Base-by-base conservation (phyloP, 768 basidiomycete species). In the Termitomyces sp. region DNA sequence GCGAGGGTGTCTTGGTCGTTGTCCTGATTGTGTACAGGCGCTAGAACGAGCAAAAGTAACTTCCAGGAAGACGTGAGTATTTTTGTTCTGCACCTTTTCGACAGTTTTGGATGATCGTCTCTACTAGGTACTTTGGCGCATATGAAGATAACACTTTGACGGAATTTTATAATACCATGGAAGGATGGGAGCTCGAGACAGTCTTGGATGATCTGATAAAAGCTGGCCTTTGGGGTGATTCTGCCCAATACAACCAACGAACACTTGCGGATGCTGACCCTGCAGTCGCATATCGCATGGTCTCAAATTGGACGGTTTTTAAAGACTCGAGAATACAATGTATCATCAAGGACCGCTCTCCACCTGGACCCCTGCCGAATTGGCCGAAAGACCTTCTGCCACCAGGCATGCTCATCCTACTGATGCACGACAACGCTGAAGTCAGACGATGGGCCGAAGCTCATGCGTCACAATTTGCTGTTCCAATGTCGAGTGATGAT, bases 11-110 rank as follows among this genome's bases (percentile, higher is more conserved):
- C 65, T 96, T 37, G 65, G 72, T 11, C 71, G 75, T 1, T 98
- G 95, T 62, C 73, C 81, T 26, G 77, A 74, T 8, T 98, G 95
- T 66, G 86, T 89, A 4, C 77, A 81, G 57, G 78, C 76, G 0
- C 76, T 93, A 46, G 82, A 86, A 56, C 74, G 76, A 37, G 83
- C 79, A 11, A 92, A 94, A 70, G 66, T 74, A 2, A 74, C 71
- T 28, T 89, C 91, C 23, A 78, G 79, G 56, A 73, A 75, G 33
- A 89, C 87, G 94, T 96, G 68, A 72, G 91, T 84, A 21, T 42
- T 48, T 7, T 49, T 0, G 6, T 15, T 15, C 44, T 31, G 59
- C 38, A 1, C 21, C 10, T 11, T n/a, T n/a, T 5, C 19, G 17
- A 5, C 30, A 31, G 21, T 14, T 11, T 10, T 28, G 5, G 33